Percentiles rank a stretch among this genome's conserved stretches.
Evolutionary conservation across 768 basidiomycete species (phyloP).

Genomic region (Tulasnella sp.): DNA sequence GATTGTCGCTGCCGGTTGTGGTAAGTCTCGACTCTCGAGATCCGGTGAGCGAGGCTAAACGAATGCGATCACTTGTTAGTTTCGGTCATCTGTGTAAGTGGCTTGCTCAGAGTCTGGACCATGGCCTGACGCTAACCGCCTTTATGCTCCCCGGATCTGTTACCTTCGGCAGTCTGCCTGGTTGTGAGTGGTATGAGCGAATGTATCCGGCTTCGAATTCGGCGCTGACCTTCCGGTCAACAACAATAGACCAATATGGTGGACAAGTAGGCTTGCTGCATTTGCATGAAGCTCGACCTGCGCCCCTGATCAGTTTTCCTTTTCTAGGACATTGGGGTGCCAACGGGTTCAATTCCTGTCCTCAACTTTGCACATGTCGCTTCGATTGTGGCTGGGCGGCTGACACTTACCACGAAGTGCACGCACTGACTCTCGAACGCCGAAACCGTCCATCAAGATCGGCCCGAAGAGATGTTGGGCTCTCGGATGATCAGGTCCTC

Average conservation of each 20-base stretch:
- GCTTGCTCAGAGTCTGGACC: background rate
- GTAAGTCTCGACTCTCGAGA: background rate
- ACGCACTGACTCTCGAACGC: conserved; percentile 9
- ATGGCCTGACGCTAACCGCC: background rate
- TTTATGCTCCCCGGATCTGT: background rate
- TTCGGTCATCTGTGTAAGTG: conserved; percentile 1
- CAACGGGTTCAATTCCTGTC: background rate
- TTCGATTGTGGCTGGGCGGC: conserved; percentile 13
- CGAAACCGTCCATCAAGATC: conserved; percentile 13
- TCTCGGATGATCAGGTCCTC: background rate
- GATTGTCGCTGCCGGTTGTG: background rate
- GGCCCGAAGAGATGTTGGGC: background rate
- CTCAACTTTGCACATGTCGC: conserved; percentile 4
- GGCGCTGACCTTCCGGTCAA: background rate
- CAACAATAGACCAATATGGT: background rate
- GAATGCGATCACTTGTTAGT: background rate
- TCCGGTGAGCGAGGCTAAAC: background rate
- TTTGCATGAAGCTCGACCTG: background rate
- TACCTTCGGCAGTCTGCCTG: background rate
- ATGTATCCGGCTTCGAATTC: background rate
- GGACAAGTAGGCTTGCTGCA: background rate
- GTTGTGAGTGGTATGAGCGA: background rate
- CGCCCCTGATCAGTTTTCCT: background rate
- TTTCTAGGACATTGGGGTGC: conserved; percentile 3
- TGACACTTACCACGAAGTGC: conserved; percentile 5